Conservation (phyloP, 441 rosid genomes). For the Brassica balearica region DNA sequence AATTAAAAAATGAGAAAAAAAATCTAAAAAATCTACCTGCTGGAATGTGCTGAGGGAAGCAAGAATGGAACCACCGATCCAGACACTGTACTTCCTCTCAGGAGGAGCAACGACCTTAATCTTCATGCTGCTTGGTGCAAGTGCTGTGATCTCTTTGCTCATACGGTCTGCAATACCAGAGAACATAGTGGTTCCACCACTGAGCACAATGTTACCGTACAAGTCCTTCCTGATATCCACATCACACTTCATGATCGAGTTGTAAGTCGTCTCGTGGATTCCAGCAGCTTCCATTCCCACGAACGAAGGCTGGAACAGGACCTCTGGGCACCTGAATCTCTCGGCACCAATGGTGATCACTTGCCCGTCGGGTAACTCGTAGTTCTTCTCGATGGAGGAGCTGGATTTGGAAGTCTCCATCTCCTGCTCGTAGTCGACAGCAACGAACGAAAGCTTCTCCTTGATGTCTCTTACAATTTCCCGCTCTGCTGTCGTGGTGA, state of each 20-base stretch:
- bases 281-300: constrained; percentile 75
- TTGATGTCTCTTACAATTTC: constrained; percentile 76
- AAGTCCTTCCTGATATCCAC: constrained; percentile 88
- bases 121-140: constrained; percentile 46
- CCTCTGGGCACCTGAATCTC: constrained; percentile 74
- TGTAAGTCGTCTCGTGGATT: constrained; percentile 85
- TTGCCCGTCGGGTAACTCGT: constrained; percentile 73
- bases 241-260: constrained; percentile 90
- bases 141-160: constrained; percentile 79
- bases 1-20: too few relatives aligned
- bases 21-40: constrained; percentile 31
- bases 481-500: constrained; percentile 73
- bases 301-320: constrained; percentile 65
- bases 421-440: constrained; percentile 75
- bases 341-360: constrained; percentile 71
- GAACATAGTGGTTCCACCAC: constrained; percentile 92
- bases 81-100: constrained; percentile 50
- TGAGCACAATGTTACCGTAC: constrained; percentile 76
- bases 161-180: constrained; percentile 84
- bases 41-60: constrained; percentile 53
- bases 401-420: constrained; percentile 66
- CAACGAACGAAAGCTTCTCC: constrained; percentile 70
- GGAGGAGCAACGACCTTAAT: constrained; percentile 50
- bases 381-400: constrained; percentile 66
- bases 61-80: constrained; percentile 53